Base-by-base conservation (phyloP, 2,329 filamentous ascomycete species). In the Anisogramma anomala region DNA sequence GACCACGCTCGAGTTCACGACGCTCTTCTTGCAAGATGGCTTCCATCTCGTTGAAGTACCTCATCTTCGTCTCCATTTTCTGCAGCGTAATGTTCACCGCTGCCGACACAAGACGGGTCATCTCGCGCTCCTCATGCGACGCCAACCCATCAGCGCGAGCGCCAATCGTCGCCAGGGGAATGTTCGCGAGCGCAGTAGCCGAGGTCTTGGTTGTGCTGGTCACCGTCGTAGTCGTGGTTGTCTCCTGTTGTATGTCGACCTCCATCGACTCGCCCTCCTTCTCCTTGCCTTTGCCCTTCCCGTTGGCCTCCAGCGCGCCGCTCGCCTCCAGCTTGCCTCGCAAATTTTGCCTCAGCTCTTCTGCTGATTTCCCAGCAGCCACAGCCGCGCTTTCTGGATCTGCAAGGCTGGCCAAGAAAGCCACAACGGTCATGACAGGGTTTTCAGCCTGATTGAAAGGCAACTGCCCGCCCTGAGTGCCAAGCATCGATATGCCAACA, bases 31-130 rank as follows among this genome's bases (percentile, higher is more conserved):
- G 84, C 37, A 98, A 71, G 33, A 95, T 81, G 14, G 84, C 74
- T 63, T 98, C 91, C 74, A 98, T 88, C 60, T 98, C 91, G 53
- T 84, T 82, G 63, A 98, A 98, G 59, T 96, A 94, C 55, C 86
- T 81, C 45, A 98, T 72, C 65, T 98, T 98, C 53, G 96, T 69
- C 63, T 96, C 87, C 48, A 96, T 79, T 64, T 98, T 98, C 57
- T 94, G 82, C 25, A 96, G 69, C n/a, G 85, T 89, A 10, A 94
- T 72, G 57, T 98, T 98, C 39, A 94, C 85, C 0, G 87, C 86
- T 5, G 87, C 83, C 2, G 87, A 89, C 8, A 98, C 85, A 34
- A 96, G 77, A 13, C 87, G 83, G 15, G 88, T 94, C 77, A 96
- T 91, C 62, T 95, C 87, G 43, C 93, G 84, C 62, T 98, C 91